Base-by-base conservation (phyloP, 1,284 basidiomycete species). In the Rhodotorula sp. region DNA sequence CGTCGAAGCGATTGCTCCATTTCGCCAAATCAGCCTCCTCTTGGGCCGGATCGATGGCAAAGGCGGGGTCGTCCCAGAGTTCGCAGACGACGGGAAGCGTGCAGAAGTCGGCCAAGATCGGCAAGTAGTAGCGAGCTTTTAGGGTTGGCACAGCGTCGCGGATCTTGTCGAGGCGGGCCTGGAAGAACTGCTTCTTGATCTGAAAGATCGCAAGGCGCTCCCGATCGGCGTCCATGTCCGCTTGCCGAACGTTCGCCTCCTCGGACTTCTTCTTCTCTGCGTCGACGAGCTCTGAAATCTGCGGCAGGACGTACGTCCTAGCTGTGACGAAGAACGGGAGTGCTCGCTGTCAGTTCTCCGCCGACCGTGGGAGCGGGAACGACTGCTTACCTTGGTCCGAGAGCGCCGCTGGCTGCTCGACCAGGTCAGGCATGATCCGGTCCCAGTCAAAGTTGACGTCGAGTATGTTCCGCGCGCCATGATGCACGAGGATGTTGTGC, bases 231-330 rank as follows among this genome's bases (percentile, higher is more conserved):
- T 21, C 43, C 52, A 10, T 19, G n/a, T 19, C 19, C 2, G 54
- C 52, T 26, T 14, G 8, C 12, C 8, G 28, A 19, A 21, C 10
- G 18, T 45, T n/a, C 5, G 12, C 31, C 49, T 48, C 16, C 26
- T 12, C 43, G 3, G 52, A 52, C 3, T 23, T 34, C 15, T 15
- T 7, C n/a, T 61, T 19, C 26, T 26, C 23, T 26, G 21, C 6
- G 26, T 57, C 56, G 47, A 45, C 28, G 3, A 61, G 14, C 59
- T 58, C 48, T 62, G 57, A 6, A 43, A 71, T 28, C 6, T 28
- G 45, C 21, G 65, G 56, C 16, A 18, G 34, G 48, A 67, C 60
- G 55, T 64, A 62, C 23, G 7, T 21, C 66, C 69, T 68, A 1
- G 5, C 62, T 64, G 43, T 12, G 12, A 2, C 1, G 14, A 45